These are phyloP conservation scores for Tardiomyces blankii DNA, from an alignment of 1,139 yeast genomes.

Conservation along the genomic window DNA sequence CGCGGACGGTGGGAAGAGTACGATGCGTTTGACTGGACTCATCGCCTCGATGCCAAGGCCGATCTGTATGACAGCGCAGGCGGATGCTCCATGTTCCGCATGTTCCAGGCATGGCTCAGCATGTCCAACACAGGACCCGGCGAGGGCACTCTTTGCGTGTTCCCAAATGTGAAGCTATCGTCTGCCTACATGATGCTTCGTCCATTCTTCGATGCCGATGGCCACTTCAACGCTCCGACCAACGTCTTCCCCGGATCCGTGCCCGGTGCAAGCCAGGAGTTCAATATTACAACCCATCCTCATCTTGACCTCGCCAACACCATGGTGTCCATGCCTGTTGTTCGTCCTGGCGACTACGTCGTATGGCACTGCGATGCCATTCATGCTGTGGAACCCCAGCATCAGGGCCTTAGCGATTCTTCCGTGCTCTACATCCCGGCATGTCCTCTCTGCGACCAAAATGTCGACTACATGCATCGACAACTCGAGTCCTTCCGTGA, in stretches of 20 bases:
- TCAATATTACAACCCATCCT: constrained; percentile 12
- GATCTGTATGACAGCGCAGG: constrained; percentile 32
- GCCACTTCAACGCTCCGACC: constrained; percentile 11
- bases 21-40: constrained; percentile 34
- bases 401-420: constrained; percentile 31
- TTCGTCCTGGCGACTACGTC: constrained; percentile 25
- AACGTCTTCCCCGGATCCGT: constrained; percentile 23
- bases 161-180: constrained; percentile 29
- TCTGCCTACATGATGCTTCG: constrained; percentile 35
- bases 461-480: constrained; percentile 17
- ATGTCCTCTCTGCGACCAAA: constrained; percentile 22
- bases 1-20: constrained; percentile 39
- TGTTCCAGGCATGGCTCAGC: constrained; percentile 42
- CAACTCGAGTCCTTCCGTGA: constrained; percentile 23
- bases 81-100: constrained; percentile 28
- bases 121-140: constrained; percentile 30
- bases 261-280: constrained; percentile 2
- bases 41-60: constrained; percentile 28
- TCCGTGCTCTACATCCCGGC: constrained; percentile 32
- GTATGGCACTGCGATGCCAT: constrained; percentile 41
- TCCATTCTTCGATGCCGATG: constrained; percentile 31
- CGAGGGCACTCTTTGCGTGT: constrained; percentile 35
- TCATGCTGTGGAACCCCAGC: constrained; percentile 38
- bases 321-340: constrained; percentile 17
- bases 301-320: constrained; percentile 16